Evolutionary conservation across 768 basidiomycete species (phyloP), one percentile per base, ranked within the genome.

Genomic region (Amanita rimosa): DNA sequence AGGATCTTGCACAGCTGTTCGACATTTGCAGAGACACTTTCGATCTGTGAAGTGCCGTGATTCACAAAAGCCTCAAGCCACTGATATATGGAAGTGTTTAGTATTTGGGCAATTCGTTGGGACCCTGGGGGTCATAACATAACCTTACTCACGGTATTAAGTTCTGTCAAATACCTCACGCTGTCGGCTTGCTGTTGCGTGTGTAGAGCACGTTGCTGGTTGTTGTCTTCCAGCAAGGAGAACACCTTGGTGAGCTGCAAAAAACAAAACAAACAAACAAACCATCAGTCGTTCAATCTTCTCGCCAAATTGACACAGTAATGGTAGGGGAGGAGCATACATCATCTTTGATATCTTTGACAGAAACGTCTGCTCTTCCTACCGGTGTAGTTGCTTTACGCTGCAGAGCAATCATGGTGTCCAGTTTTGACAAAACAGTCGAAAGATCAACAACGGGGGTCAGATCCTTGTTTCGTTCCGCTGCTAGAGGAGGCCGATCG

Each of bases 11-110:
- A 79, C 19, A 92, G 65, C 21, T 74, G 71, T 31, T 85, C 76
- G 1, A 90, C 66, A 44, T 75, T 75, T 14, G 68, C 67, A 8
- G 79, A 74, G 11, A 89, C 68, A 31, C 67, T 65, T 56, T 83
- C 76, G 19, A 87, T 81, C 53, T 89, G 85, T 11, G 75, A 73
- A 0, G 80, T 81, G n/a, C 83, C 81, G 38, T 81, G 79, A 35
- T 78, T 79, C 34, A 90, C 85, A 60, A 91, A 90, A 2, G 78
- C 67, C 55, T 92, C 90, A 36, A 93, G 73, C 90, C 90, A 93
- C 79, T 85, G 44, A 14, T n/a, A 14, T n/a, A n/a, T 42, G 56
- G 55, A 44, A 46, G 35, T 24, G 22, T 45, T n/a, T n/a, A n/a
- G n/a, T n/a, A n/a, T 33, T 1, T 17, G 21, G 17, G 42, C 6